phyloP scores from a whole-genome alignment of 1,284 basidiomycete genomes.

The Coriolopsis trogii region DNA sequence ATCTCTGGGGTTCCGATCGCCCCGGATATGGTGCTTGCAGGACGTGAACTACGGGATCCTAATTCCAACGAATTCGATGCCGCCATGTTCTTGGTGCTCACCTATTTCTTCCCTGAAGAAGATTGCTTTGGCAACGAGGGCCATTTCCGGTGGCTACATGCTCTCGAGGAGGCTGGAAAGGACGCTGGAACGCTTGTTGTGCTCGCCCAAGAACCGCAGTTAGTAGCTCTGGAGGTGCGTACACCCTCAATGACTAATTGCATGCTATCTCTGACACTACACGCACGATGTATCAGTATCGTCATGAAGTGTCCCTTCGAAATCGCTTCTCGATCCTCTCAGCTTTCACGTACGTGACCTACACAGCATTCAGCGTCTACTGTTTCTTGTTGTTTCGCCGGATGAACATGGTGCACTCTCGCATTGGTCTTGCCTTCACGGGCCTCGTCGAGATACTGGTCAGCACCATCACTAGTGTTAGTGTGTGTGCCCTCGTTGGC shows the following conservation, averaged over 20 bases:
- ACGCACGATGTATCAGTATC: constrained; percentile 44
- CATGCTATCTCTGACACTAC: neutral
- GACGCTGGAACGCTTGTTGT: constrained; percentile 46
- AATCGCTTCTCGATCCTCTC: constrained; percentile 61
- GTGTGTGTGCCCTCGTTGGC: constrained; percentile 85
- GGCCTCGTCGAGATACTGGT: constrained; percentile 90
- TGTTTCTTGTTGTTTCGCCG: constrained; percentile 79
- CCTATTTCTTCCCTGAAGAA: constrained; percentile 76
- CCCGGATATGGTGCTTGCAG: constrained; percentile 77
- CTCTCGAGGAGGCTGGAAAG: constrained; percentile 51
- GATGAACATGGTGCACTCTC: constrained; percentile 88
- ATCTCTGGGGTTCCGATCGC: constrained; percentile 63
- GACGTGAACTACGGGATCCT: constrained; percentile 58
- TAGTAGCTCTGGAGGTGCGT: constrained; percentile 75
- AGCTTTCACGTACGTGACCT: constrained; percentile 77
- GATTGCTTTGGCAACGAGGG: constrained; percentile 66
- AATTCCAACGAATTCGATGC: constrained; percentile 56
- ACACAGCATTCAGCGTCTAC: constrained; percentile 78
- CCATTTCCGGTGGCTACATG: constrained; percentile 64
- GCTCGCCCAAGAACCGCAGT: constrained; percentile 58
- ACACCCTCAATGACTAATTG: no score
- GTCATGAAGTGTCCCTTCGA: constrained; percentile 40
- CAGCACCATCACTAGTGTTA: constrained; percentile 92
- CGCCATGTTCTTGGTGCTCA: constrained; percentile 72
- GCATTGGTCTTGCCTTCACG: constrained; percentile 91